A percentile compares a stretch with the other conserved stretches of the same genome.
phyloP scores from a whole-genome alignment of 2,329 filamentous ascomycete species.

The Neofusicoccum laricinum region DNA sequence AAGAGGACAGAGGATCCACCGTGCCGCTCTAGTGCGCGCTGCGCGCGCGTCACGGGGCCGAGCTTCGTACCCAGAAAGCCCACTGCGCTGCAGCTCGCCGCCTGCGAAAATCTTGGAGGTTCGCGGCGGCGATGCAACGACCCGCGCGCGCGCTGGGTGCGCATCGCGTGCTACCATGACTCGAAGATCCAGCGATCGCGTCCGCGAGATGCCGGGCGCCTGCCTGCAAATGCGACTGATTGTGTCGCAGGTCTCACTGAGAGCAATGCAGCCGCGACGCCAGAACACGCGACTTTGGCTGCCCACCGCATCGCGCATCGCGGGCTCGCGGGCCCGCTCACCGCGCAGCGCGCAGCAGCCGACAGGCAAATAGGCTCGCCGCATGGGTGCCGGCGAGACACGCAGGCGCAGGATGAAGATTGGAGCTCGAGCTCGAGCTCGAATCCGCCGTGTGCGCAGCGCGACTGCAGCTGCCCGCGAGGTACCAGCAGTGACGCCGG shows the following conservation, averaged over 20 bases:
- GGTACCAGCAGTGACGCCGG: not conserved
- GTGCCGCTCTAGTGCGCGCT: conserved; percentile 6
- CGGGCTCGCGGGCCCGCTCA: too few relatives aligned
- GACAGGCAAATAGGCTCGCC: not conserved
- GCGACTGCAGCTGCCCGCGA: not conserved
- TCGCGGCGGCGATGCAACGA: conserved; percentile 6
- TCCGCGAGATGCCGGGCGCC: conserved; percentile 5
- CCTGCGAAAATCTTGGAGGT: conserved; percentile 11
- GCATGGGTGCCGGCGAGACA: not conserved
- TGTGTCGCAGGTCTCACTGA: not conserved
- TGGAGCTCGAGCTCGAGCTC: not conserved
- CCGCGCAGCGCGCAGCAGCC: not conserved
- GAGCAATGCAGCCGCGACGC: not conserved
- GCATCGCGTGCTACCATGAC: conserved; percentile 14
- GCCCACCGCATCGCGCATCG: not conserved
- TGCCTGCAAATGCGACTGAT: conserved; percentile 8
- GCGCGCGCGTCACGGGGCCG: conserved; percentile 11
- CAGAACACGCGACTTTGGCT: not conserved
- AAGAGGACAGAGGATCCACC: conserved; percentile 7
- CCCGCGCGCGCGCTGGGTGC: not conserved
- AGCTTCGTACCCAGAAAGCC: not conserved
- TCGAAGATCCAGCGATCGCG: conserved; percentile 13
- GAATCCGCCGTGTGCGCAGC: not conserved
- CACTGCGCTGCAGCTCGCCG: conserved; percentile 11
- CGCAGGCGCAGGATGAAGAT: conserved; percentile 4